Conservation (phyloP, 768 basidiomycete species). For the Pulveroboletus sp. region DNA sequence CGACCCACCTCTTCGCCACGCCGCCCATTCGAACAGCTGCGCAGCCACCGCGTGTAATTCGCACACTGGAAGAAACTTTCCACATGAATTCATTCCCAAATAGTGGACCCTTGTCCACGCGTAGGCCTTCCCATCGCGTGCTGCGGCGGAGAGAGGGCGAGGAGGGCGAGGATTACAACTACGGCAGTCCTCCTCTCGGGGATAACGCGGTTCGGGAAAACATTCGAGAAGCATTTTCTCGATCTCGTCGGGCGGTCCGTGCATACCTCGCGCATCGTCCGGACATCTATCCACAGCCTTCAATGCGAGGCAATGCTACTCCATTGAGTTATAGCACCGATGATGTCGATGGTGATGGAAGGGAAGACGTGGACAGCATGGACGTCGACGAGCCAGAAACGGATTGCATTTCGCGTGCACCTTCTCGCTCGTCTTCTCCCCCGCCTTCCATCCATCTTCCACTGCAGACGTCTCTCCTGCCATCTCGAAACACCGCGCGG, state of each 20-base stretch:
- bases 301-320: conserved; percentile 11
- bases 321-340: conserved; percentile 17
- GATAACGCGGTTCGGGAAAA: conserved; percentile 54
- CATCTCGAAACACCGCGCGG: conserved; percentile 19
- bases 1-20: conserved; percentile 7
- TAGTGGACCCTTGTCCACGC: conserved; percentile 11
- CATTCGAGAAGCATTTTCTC: conserved; percentile 50
- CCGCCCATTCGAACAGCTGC: conserved; percentile 16
- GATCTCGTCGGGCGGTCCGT: conserved; percentile 45
- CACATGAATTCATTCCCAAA: conserved; percentile 29
- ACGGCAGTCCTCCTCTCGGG: conserved; percentile 52
- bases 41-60: conserved; percentile 37
- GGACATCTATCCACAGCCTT: conserved; percentile 24
- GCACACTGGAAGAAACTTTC: conserved; percentile 57
- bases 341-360: conserved; percentile 25
- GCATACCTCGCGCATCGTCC: conserved; percentile 28
- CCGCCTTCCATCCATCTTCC: conserved; percentile 35
- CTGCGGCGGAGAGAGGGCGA: conserved; percentile 20
- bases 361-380: conserved; percentile 41
- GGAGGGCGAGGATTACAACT: conserved; percentile 32
- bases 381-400: conserved; percentile 48
- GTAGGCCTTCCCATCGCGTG: conserved; percentile 21
- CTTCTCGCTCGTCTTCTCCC: conserved; percentile 48
- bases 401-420: conserved; percentile 52
- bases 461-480: conserved; percentile 22